Evolutionary conservation across 192 early-diverging fungal genomes (phyloP).

Genomic region (Rhizoclosmatium globosum): DNA sequence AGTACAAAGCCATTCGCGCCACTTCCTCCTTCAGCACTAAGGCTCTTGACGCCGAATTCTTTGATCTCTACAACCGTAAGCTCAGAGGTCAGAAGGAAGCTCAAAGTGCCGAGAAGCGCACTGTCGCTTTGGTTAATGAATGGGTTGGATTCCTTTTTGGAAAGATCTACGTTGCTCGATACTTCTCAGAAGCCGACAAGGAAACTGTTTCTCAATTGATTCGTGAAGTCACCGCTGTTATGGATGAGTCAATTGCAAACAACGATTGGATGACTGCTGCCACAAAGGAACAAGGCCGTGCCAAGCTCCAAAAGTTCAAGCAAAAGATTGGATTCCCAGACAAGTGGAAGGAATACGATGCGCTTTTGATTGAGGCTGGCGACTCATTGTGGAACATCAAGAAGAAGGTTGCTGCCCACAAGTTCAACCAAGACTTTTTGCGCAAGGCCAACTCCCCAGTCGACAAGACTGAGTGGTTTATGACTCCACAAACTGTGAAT

Average conservation of each 20-base stretch:
- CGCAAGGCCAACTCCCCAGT: constrained; percentile 28
- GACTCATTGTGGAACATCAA: constrained; percentile 19
- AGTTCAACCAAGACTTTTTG: constrained; percentile 1
- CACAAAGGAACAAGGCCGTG: constrained; percentile 38
- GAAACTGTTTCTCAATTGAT: constrained; percentile 6
- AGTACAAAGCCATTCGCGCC: constrained; percentile 8
- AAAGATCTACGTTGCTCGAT: constrained; percentile 20
- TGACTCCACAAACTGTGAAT: constrained; percentile 46
- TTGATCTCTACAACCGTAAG: constrained; percentile 22
- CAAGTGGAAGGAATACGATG: constrained; percentile 35
- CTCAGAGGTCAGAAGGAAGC: constrained; percentile 21
- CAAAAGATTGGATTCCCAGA: constrained; percentile 50
- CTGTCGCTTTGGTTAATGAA: constrained; percentile 6
- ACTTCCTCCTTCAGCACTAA: not conserved
- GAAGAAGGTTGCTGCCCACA: constrained; percentile 20
- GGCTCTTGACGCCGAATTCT: constrained; percentile 13
- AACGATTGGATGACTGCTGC: constrained; percentile 36
- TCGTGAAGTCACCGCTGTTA: constrained; percentile 11
- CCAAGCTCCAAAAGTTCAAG: constrained; percentile 35
- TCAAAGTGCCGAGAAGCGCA: constrained; percentile 19
- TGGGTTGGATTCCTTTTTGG: constrained; percentile 22
- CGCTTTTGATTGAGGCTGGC: not conserved
- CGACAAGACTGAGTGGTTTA: constrained; percentile 43
- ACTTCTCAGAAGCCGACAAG: constrained; percentile 13
- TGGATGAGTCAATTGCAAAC: constrained; percentile 12